Conservation (phyloP, 768 basidiomycete species). For the Dacryopinax primogenitus region DNA sequence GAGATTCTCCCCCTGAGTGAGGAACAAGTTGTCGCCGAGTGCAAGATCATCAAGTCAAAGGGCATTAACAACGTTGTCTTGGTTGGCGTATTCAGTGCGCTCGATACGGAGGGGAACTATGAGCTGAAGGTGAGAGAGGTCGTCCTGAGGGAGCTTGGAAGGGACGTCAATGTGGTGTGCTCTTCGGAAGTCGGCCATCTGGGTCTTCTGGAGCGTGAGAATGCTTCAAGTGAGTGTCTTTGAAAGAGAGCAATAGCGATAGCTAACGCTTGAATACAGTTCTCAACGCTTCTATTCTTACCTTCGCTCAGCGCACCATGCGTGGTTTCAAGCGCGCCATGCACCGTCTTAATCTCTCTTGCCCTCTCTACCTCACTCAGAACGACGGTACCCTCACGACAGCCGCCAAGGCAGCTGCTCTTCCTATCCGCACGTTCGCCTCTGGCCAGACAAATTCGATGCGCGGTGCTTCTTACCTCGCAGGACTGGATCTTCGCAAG, state of each 20-base stretch:
- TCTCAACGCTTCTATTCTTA: slow-evolving; percentile 50
- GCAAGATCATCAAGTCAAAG: slow-evolving; percentile 28
- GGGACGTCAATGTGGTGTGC: slow-evolving; percentile 37
- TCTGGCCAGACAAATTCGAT: slow-evolving; percentile 57
- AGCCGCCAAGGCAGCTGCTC: slow-evolving; percentile 34
- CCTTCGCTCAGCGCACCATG: slow-evolving; percentile 46
- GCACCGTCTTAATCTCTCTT: slow-evolving; percentile 32
- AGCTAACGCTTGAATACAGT: slow-evolving; percentile 29
- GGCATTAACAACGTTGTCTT: slow-evolving; percentile 32
- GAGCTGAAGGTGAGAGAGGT: slow-evolving; percentile 38
- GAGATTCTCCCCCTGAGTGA: slow-evolving; percentile 35
- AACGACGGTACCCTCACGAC: slow-evolving; percentile 25
- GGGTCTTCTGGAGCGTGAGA: slow-evolving; percentile 51
- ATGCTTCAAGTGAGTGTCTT: slow-evolving; percentile 29
- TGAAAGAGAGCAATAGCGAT: not conserved
- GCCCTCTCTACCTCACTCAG: slow-evolving; percentile 32
- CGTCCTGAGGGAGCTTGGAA: slow-evolving; percentile 31
- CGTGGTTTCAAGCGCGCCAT: slow-evolving; percentile 42
- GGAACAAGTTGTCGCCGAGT: slow-evolving; percentile 36
- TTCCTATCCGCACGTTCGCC: slow-evolving; percentile 52
- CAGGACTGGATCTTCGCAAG: slow-evolving; percentile 28
- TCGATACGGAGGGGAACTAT: slow-evolving; percentile 35
- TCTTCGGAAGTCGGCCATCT: slow-evolving; percentile 48
- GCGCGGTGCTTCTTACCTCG: slow-evolving; percentile 51
- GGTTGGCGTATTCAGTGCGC: slow-evolving; percentile 38